Evolutionary conservation across 768 basidiomycete genomes (phyloP).

Genomic region (Pluteus cervinus): DNA sequence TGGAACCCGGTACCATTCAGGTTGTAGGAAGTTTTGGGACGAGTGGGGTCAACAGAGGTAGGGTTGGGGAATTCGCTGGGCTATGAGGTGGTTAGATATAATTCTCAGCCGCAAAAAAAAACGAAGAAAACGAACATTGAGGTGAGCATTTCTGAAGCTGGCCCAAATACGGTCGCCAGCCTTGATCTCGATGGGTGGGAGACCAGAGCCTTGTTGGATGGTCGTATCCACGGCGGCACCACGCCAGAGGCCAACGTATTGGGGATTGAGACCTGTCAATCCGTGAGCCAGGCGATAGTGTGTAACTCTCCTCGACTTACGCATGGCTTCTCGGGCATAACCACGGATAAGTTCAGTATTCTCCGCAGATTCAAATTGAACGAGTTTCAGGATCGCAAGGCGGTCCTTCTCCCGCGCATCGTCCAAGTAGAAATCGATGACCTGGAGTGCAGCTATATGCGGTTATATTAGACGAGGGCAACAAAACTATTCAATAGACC

Average conservation of each 20-base stretch:
- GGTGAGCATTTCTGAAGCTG: slow-evolving; percentile 37
- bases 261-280: slow-evolving; percentile 25
- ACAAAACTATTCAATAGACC: background rate
- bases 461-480: background rate
- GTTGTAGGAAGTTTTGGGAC: slow-evolving; percentile 24
- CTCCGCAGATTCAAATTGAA: slow-evolving; percentile 21
- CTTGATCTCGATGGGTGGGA: slow-evolving; percentile 28
- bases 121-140: slow-evolving; percentile 26
- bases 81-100: slow-evolving; percentile 13
- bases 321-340: slow-evolving; percentile 47
- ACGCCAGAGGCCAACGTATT: slow-evolving; percentile 37
- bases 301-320: slow-evolving; percentile 22
- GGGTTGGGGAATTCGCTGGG: slow-evolving; percentile 38
- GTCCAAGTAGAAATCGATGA: slow-evolving; percentile 50
- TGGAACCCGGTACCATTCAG: slow-evolving; percentile 34
- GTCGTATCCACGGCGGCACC: slow-evolving; percentile 22
- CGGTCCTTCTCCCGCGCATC: slow-evolving; percentile 32
- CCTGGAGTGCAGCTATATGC: slow-evolving; percentile 31
- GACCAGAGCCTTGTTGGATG: slow-evolving; percentile 29
- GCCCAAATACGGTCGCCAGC: slow-evolving; percentile 34
- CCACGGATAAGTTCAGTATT: slow-evolving; percentile 34
- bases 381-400: slow-evolving; percentile 30
- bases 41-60: slow-evolving; percentile 28
- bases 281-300: background rate
- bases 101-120: background rate